Conservation (phyloP, 2,329 filamentous ascomycete species). For the Teratosphaeriaceae sp. region DNA sequence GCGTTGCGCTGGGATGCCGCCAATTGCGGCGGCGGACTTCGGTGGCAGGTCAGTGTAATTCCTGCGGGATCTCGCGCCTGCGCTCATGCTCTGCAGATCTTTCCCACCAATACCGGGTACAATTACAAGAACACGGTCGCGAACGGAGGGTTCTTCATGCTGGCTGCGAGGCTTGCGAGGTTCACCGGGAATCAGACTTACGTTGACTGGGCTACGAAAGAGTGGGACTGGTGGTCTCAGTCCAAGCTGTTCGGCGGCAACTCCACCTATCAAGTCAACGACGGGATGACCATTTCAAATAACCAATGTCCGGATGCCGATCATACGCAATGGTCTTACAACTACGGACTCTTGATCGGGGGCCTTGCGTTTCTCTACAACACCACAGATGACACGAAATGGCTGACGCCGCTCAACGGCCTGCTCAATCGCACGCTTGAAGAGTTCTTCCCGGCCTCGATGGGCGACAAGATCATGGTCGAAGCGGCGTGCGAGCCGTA, state of each 20-base stretch:
- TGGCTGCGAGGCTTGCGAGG: slow-evolving; percentile 37
- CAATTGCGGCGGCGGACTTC: slow-evolving; percentile 34
- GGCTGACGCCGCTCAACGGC: slow-evolving; percentile 13
- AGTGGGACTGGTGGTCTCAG: slow-evolving; percentile 26
- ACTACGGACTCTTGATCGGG: slow-evolving; percentile 34
- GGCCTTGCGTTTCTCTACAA: slow-evolving; percentile 14
- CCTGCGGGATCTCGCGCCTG: no score
- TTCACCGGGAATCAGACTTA: slow-evolving; percentile 49
- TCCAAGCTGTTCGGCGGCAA: slow-evolving; percentile 47
- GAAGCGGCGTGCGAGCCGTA: slow-evolving; percentile 39
- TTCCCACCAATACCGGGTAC: slow-evolving; percentile 46
- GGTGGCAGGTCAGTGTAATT: no score
- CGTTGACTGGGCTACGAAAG: slow-evolving; percentile 52
- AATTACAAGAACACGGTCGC: slow-evolving; percentile 45
- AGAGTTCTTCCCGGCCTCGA: slow-evolving; percentile 32
- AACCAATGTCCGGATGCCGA: slow-evolving; percentile 41
- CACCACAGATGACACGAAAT: slow-evolving; percentile 13
- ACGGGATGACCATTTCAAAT: slow-evolving; percentile 39
- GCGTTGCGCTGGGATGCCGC: slow-evolving; percentile 30
- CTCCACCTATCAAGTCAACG: slow-evolving; percentile 36
- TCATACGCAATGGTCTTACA: slow-evolving; percentile 44
- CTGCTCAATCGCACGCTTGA: slow-evolving; percentile 21
- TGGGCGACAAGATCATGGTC: slow-evolving; percentile 31
- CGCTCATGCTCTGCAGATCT: no score
- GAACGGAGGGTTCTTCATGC: slow-evolving; percentile 47